Evolutionary conservation across 805 yeast genomes (phyloP), one percentile per base, ranked within the genome.

Genomic region (Candida stauntonica): DNA sequence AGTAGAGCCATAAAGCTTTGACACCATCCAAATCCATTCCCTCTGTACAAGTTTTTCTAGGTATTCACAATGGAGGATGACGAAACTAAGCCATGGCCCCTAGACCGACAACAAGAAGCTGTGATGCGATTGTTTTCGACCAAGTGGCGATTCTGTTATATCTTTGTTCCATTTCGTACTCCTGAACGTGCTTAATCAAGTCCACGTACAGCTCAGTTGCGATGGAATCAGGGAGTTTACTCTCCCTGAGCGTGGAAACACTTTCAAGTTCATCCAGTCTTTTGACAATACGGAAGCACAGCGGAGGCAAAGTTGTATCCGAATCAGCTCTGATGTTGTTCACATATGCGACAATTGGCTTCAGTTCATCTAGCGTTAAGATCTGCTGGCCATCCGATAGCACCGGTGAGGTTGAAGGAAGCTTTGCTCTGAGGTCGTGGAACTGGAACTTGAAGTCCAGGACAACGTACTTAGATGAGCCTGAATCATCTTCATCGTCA

Each of bases 391-490:
- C 71, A 2, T 73, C 70, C 1, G 85, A 72, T 46, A 73, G 59
- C 3, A 66, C 67, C 4, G 86, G 75, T 29, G 71, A 55, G 20
- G 60, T 52, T 0, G 72, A 39, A 3, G 77, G 86, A 31, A 72
- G 57, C 5, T 65, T 62, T 1, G 86, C 86, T 45, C 69, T 76
- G 42, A 82, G 58, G 47, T 83, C 83, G 42, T 67, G 68, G 51
- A 84, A 79, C 40, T 75, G 77, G 19, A 84, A 68, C 46, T 75
- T 81, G 46, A 80, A 68, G 55, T 83, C 86, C 41, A 84, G 68
- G 20, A 84, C 76, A 26, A 82, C 76, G 54, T 85, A 85, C 50
- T 71, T 71, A 5, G 57, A 44, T 12, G 41, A 44, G 28, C 7
- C 14, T 4, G 21, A 17, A 0, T 48, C 53, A 13, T 50, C 49